Percentiles rank a stretch among this genome's conserved stretches.
Conservation (phyloP, 2,329 filamentous ascomycete genomes). For the Aureobasidium sp. region DNA sequence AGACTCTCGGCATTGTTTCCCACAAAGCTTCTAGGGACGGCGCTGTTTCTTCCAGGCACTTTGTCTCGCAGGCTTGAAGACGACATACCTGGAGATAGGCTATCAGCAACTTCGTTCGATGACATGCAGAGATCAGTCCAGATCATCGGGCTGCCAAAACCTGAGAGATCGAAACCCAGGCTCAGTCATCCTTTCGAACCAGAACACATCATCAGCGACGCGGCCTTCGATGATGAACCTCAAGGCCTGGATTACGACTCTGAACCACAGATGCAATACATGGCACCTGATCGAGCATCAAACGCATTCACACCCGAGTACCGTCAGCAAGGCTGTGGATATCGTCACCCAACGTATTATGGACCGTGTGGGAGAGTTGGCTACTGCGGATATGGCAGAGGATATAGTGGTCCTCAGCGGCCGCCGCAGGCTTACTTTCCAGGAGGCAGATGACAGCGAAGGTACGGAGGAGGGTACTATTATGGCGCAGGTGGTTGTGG, state of each 20-base stretch:
- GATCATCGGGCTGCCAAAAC: background rate
- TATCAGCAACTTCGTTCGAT: background rate
- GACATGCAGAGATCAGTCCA: background rate
- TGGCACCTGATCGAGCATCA: background rate
- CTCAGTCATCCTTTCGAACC: background rate
- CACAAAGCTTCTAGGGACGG: background rate
- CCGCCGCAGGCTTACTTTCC: slow-evolving; percentile 2
- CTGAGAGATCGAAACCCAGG: background rate
- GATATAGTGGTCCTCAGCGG: background rate
- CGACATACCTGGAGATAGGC: background rate
- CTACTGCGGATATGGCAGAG: background rate
- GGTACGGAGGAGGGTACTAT: slow-evolving; percentile 1
- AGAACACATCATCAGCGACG: background rate
- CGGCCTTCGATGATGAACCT: background rate
- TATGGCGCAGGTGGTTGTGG: background rate
- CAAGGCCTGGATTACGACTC: background rate
- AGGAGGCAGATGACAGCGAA: background rate
- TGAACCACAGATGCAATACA: slow-evolving; percentile 1
- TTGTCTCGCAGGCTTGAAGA: background rate
- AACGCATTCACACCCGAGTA: background rate
- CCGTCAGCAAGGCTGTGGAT: slow-evolving; percentile 4
- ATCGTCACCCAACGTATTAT: background rate
- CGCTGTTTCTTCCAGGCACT: background rate
- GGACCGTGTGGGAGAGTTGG: background rate
- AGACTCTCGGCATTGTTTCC: background rate